phyloP scores from a whole-genome alignment of 2,329 filamentous ascomycete species.

The Parasarocladium wereldwijsianum region DNA sequence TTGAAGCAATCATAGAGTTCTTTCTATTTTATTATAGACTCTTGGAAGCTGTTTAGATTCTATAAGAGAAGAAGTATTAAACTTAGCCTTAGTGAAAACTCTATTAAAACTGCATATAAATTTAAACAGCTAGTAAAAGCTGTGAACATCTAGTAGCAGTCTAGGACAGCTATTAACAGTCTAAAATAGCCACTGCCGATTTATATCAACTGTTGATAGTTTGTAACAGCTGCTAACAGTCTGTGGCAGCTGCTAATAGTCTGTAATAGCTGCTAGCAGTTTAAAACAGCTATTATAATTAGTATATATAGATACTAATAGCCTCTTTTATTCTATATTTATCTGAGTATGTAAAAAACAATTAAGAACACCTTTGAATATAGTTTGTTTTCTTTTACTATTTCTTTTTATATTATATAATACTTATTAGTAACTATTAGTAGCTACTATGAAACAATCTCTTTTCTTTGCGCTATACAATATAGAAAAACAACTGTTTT shows the following conservation, averaged over 20 bases:
- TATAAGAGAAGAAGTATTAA: background rate
- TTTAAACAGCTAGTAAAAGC: no score
- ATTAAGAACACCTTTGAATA: background rate
- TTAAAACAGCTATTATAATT: constrained; percentile 3
- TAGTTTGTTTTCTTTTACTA: background rate
- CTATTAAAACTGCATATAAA: no score
- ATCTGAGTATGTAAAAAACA: background rate
- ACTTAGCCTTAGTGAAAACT: no score
- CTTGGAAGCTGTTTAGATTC: no score
- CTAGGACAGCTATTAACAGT: no score
- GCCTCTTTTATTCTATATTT: background rate
- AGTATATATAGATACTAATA: constrained; percentile 2
- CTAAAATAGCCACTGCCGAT: no score
- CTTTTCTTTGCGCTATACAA: no score
- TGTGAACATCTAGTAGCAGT: no score
- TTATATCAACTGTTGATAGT: background rate
- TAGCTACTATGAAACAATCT: background rate
- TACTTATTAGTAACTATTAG: background rate
- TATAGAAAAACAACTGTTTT: no score
- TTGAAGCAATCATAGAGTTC: background rate
- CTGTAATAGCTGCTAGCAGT: no score
- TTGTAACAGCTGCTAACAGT: background rate
- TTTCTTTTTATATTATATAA: background rate
- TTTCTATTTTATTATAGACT: constrained; percentile 1
- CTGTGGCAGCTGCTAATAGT: no score